These are phyloP conservation scores for Exophiala calicioides DNA, from an alignment of 2,329 filamentous ascomycete species.

Conservation along the genomic window DNA sequence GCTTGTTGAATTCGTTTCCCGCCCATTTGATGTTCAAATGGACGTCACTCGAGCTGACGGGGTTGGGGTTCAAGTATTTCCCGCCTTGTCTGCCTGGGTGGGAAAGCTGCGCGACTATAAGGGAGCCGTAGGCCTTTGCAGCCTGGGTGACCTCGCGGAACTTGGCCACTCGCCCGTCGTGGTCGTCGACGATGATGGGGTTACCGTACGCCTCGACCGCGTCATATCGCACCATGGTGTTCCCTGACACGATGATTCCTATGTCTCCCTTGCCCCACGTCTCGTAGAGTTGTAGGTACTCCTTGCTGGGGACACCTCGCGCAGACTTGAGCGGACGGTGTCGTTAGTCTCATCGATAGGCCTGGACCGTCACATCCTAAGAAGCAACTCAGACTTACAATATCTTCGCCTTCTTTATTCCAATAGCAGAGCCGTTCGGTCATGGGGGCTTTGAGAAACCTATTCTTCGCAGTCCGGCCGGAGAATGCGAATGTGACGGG, in stretches of 20 bases:
- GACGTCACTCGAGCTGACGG: constrained; percentile 55
- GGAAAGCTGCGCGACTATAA: constrained; percentile 62
- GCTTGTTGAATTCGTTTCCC: constrained; percentile 40
- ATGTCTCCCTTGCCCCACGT: constrained; percentile 62
- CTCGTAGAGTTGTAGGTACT: constrained; percentile 60
- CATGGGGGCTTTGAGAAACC: constrained; percentile 69
- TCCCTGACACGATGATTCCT: constrained; percentile 64
- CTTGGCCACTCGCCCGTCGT: constrained; percentile 57
- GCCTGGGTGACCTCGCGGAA: constrained; percentile 59
- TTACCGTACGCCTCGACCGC: constrained; percentile 60
- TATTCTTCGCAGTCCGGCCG: constrained; percentile 60
- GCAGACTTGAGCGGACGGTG: constrained; percentile 51
- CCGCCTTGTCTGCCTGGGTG: constrained; percentile 63
- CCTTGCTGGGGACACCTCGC: constrained; percentile 56
- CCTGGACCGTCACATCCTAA: not conserved
- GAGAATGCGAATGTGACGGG: constrained; percentile 52
- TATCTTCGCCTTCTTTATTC: constrained; percentile 40
- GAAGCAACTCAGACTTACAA: constrained; percentile 3
- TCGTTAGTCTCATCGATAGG: constrained; percentile 32
- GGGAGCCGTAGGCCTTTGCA: constrained; percentile 58
- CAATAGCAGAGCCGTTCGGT: constrained; percentile 64
- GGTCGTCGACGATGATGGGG: constrained; percentile 58
- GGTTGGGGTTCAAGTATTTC: constrained; percentile 49
- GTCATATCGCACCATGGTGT: constrained; percentile 65
- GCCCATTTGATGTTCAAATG: constrained; percentile 42